Percentiles rank a stretch among this genome's conserved stretches.
These are phyloP conservation scores for Aeschynomene evenia DNA, from an alignment of 306 rosid species.

Conservation along the genomic window DNA sequence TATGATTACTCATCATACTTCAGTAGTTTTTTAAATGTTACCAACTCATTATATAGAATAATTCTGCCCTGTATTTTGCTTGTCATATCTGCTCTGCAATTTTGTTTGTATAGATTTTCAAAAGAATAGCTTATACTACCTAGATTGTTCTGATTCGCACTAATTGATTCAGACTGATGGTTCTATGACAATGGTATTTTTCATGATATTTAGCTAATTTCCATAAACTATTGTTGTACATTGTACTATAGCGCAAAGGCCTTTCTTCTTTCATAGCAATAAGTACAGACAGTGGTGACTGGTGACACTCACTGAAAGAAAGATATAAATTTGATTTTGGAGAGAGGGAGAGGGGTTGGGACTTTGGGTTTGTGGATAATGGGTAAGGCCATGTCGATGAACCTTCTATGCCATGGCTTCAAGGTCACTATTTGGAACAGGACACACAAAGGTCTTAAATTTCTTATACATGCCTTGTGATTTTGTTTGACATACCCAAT, in stretches of 20 bases:
- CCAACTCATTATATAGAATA: too few relatives aligned
- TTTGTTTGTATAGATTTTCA: too few relatives aligned
- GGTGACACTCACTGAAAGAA: neutral
- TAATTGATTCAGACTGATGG: neutral
- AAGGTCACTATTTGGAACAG: slow-evolving; percentile 89
- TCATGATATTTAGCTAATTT: too few relatives aligned
- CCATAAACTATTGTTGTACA: neutral
- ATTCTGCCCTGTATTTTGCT: too few relatives aligned
- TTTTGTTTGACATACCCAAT: neutral
- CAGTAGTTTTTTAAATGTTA: too few relatives aligned
- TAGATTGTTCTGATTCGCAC: too few relatives aligned
- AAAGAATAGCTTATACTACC: too few relatives aligned
- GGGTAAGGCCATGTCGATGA: slow-evolving; percentile 80
- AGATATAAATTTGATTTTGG: neutral
- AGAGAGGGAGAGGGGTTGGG: slow-evolving; percentile 46
- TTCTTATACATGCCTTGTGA: neutral
- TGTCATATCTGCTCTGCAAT: too few relatives aligned
- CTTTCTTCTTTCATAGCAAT: neutral
- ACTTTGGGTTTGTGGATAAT: slow-evolving; percentile 85
- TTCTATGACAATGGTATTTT: neutral
- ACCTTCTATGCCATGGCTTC: slow-evolving; percentile 63
- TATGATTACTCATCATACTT: too few relatives aligned
- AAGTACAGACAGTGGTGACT: too few relatives aligned
- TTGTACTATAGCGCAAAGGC: neutral
- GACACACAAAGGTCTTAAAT: slow-evolving; percentile 62